phyloP scores from a whole-genome alignment of 306 rosid genomes.

The Canavalia gladiata region DNA sequence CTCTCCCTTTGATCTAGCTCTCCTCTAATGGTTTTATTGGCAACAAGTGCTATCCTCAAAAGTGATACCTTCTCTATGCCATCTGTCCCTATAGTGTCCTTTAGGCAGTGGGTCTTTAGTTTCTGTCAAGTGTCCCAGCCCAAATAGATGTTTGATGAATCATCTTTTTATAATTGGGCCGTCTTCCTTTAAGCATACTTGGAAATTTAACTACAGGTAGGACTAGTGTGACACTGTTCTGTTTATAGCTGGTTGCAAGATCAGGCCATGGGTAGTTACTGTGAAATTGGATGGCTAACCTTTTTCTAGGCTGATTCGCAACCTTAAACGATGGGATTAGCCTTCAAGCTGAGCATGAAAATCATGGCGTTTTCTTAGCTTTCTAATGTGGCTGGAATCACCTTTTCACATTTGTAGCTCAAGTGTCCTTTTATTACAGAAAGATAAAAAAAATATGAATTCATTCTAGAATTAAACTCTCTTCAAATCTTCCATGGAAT shows the following conservation, averaged over 20 bases:
- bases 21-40: neutral
- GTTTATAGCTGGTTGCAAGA: neutral
- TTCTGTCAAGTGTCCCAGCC: neutral
- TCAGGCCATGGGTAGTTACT: neutral
- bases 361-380: slow-evolving; percentile 1
- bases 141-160: neutral
- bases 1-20: neutral
- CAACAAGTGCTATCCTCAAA: neutral
- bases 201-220: neutral
- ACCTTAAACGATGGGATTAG: neutral
- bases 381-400: neutral
- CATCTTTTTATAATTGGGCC: neutral
- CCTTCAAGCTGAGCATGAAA: neutral
- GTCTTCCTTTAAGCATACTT: neutral
- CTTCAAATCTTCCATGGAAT: neutral
- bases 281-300: neutral
- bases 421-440: neutral
- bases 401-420: neutral
- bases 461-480: neutral
- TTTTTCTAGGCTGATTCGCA: too few relatives aligned
- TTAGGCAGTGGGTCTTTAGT: neutral
- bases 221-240: neutral
- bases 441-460: neutral
- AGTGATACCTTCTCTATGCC: neutral
- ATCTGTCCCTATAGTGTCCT: neutral